Base-by-base conservation (phyloP, 352 stramenopile species). In the Salisapilia sapeloensis region DNA sequence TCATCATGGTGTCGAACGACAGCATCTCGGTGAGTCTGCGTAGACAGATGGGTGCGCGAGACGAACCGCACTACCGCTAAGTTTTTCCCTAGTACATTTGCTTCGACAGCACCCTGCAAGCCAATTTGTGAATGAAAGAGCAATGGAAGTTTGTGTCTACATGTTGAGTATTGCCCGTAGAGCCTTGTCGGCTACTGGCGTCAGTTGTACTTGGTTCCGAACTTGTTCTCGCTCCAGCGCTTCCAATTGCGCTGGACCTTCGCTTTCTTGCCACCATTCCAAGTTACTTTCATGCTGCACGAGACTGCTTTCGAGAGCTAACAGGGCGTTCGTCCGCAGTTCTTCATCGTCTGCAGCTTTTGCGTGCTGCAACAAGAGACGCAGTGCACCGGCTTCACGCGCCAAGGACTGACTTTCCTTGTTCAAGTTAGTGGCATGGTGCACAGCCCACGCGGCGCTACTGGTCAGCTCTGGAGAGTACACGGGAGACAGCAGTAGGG, bases 1-100 rank as follows among this genome's bases (percentile, higher is more conserved):
- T 87, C 29, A 56, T 87, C 14, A 49, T 47, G 31, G 47, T 71
- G 39, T 82, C 71, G 24, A 87, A 79, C 42, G 67, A 87, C 42
- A 44, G 50, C 13, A 38, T 71, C 19, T 86, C 67, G 21, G 45
- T 52, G 13, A 45, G 38, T 14, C 65, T 81, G 26, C 69, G 69
- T 18, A 56, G 46, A 34, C 38, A 50, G 46, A 66, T 62, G 35
- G 35, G 26, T 14, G 42, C 56, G 49, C 16, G 40, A 42, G 25
- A 76, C 67, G 35, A 20, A 44, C 13, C 42, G 42, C 33, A 52
- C 42, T 11, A 51, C 41, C 40, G 35, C 47, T 21, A 47, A 61
- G 38, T 63, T 39, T 20, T 16, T 7, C 15, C 21, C 25, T 50
- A 50, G 10, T 33, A 29, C 17, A 82, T 41, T 38, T 74, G 56